Base-by-base conservation (phyloP, 768 basidiomycete species). In the Hydnomerulius pinastri region DNA sequence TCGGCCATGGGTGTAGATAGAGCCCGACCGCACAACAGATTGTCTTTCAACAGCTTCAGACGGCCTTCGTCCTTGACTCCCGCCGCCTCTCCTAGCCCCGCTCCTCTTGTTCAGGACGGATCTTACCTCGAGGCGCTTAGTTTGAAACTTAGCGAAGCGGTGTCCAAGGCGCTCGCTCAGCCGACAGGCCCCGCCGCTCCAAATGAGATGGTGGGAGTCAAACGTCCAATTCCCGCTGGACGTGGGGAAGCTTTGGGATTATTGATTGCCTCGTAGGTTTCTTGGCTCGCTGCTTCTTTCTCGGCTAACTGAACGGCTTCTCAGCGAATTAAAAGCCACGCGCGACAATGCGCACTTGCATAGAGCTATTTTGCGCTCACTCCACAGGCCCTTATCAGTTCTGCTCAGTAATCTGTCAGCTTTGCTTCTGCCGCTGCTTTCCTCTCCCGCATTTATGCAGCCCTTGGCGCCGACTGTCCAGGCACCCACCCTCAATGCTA, bases 141-240 rank as follows among this genome's bases (percentile, higher is more conserved):
- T 57, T 73, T 90, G 48, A 90, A 86, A 63, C 73, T 92, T 38
- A 90, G 85, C 61, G 90, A 92, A 67, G 88, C 86, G 0, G 87
- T 90, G 12, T 86, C 87, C 47, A 88, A 80, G 69, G 85, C 88
- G 3, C 73, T 92, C 43, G 75, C 79, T 18, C 85, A 85, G 56
- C 86, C 88, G 12, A 60, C 74, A 2, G 82, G 83, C 23, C 74
- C 83, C 18, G 76, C 77, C 15, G 57, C 68, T 40, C 66, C 74
- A 10, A 69, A 66, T 48, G 88, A 90, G 53, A 66, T 76, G 33
- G 65, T 88, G n/a, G 71, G 71, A 37, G 88, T 89, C 23, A 87
- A 79, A 58, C 79, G 82, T 29, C 84, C 87, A 11, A 79, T 92
- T 54, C 89, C 90, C n/a, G 56, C 74, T 21, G 89, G 89, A 24